A percentile compares a stretch with the other conserved stretches of the same genome.
phyloP scores from a whole-genome alignment of 805 yeast species.

The Wickerhamiella spandovensis region DNA sequence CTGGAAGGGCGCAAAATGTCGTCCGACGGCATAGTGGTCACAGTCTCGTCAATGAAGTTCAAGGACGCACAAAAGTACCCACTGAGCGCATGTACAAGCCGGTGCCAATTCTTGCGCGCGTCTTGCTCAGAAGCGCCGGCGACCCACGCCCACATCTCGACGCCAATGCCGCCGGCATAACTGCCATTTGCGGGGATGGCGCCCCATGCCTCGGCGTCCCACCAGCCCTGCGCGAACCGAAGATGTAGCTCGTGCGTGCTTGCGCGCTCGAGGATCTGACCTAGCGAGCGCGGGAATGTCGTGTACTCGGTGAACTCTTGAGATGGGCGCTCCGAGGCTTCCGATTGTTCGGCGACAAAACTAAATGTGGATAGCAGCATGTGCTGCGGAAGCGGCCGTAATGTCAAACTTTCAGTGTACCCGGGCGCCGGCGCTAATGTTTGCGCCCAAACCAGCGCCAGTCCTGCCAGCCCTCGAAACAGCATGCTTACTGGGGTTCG shows the following conservation, averaged over 20 bases:
- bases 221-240: constrained; percentile 87
- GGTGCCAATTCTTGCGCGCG: constrained; percentile 56
- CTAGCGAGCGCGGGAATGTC: constrained; percentile 64
- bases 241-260: constrained; percentile 65
- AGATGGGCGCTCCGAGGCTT: neutral
- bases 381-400: constrained; percentile 66
- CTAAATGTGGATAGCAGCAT: constrained; percentile 55
- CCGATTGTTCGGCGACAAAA: constrained; percentile 29
- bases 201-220: constrained; percentile 88
- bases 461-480: neutral
- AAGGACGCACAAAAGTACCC: constrained; percentile 93
- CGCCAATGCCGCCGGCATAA: constrained; percentile 84
- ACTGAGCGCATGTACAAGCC: constrained; percentile 59
- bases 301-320: constrained; percentile 17
- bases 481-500: neutral
- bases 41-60: constrained; percentile 69
- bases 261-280: constrained; percentile 57
- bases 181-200: constrained; percentile 57
- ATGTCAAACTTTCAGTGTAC: constrained; percentile 46
- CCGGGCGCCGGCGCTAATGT: neutral
- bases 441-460: neutral
- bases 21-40: constrained; percentile 52
- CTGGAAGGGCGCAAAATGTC: constrained; percentile 15
- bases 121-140: constrained; percentile 44
- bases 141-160: constrained; percentile 79